phyloP scores from a whole-genome alignment of 1,284 basidiomycete species.

The Ganoderma sinense region DNA sequence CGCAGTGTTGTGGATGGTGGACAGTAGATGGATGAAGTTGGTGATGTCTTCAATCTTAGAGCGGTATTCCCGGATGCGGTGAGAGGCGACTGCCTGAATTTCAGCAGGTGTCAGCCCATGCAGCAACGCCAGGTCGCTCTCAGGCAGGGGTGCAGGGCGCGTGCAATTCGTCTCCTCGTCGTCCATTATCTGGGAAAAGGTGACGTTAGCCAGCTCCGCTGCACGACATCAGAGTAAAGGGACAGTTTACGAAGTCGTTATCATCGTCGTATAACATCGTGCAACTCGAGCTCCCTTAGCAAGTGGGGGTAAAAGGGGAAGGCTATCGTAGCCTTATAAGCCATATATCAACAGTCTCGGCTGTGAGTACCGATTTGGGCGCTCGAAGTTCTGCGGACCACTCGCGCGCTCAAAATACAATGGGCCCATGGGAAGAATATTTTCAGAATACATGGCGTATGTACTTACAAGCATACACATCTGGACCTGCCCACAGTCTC shows the following conservation, averaged over 20 bases:
- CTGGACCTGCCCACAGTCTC: neutral
- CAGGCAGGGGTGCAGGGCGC: neutral
- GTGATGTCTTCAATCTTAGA: neutral
- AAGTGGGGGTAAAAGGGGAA: neutral
- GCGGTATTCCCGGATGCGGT: neutral
- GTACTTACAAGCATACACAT: conserved; percentile 8
- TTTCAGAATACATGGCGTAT: conserved; percentile 3
- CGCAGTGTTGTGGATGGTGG: neutral
- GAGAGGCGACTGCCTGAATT: neutral
- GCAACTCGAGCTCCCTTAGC: neutral
- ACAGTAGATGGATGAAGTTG: neutral
- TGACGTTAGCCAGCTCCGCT: neutral
- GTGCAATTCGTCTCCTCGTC: neutral
- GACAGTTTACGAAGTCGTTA: neutral
- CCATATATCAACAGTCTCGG: neutral
- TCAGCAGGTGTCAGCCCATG: neutral
- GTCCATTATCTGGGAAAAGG: neutral
- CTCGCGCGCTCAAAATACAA: neutral
- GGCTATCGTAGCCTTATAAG: neutral
- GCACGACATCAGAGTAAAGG: too few relatives aligned
- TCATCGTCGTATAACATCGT: neutral
- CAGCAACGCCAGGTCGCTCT: neutral
- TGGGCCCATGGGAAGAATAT: neutral
- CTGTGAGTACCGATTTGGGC: neutral
- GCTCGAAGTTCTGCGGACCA: neutral